Percentiles rank a stretch among this genome's conserved stretches.
These are phyloP conservation scores for Suhomyces kunorum DNA, from an alignment of 1,139 yeast species.

Conservation along the genomic window DNA sequence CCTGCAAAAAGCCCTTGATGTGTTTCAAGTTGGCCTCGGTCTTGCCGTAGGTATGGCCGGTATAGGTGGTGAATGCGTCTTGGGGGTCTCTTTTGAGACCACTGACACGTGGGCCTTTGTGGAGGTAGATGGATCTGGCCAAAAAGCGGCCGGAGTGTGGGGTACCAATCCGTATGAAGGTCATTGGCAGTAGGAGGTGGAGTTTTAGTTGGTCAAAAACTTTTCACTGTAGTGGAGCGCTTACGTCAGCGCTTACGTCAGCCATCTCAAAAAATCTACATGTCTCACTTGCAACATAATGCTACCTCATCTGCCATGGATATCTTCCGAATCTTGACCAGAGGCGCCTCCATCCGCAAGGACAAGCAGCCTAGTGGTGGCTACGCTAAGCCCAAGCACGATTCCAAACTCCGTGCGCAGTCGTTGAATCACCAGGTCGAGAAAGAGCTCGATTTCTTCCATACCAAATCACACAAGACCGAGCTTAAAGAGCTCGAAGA, in stretches of 20 bases:
- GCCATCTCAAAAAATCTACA: slow-evolving; percentile 4
- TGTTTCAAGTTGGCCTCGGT: slow-evolving; percentile 49
- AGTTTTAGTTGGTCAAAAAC: slow-evolving; percentile 12
- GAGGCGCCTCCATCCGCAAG: slow-evolving; percentile 81
- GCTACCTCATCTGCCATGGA: slow-evolving; percentile 57
- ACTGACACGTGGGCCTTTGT: slow-evolving; percentile 62
- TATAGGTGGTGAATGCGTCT: slow-evolving; percentile 56
- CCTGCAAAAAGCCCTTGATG: slow-evolving; percentile 48
- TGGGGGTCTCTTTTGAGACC: slow-evolving; percentile 80
- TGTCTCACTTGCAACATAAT: not conserved
- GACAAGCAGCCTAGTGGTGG: slow-evolving; percentile 46
- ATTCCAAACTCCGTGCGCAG: slow-evolving; percentile 34
- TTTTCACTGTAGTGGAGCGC: slow-evolving; percentile 5
- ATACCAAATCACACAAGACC: slow-evolving; percentile 46
- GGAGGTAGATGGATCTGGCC: slow-evolving; percentile 33
- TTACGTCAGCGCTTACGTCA: slow-evolving; percentile 10
- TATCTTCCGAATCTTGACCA: slow-evolving; percentile 75
- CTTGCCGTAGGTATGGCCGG: slow-evolving; percentile 62
- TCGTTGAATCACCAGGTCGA: slow-evolving; percentile 49
- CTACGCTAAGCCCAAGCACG: slow-evolving; percentile 39
- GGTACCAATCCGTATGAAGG: slow-evolving; percentile 8
- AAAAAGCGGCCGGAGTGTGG: slow-evolving; percentile 13
- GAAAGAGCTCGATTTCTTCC: slow-evolving; percentile 71
- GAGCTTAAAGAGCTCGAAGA: slow-evolving; percentile 25
- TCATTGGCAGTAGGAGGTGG: slow-evolving; percentile 3